phyloP scores from a whole-genome alignment of 495 filamentous ascomycete genomes.

The Xylaria nigripes region DNA sequence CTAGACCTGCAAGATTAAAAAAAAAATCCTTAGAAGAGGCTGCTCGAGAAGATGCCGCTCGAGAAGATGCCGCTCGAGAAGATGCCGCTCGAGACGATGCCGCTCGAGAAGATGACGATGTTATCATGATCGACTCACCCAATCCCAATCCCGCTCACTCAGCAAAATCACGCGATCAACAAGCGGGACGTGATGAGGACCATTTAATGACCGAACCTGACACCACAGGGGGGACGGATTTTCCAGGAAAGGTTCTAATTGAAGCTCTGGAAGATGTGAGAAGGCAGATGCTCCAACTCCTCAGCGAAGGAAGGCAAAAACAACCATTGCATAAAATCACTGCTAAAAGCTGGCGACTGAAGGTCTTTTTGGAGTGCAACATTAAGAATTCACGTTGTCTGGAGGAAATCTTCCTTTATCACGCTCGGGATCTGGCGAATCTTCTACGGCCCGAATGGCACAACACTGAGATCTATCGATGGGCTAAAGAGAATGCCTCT shows the following conservation, averaged over 20 bases:
- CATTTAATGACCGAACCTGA: not conserved
- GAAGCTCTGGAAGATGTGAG: conserved; percentile 17
- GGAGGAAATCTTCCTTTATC: conserved; percentile 27
- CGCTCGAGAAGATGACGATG: conserved; percentile 3
- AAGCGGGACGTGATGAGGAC: not conserved
- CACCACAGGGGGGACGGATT: not conserved
- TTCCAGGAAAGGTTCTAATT: conserved; percentile 7
- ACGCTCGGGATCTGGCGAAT: conserved; percentile 22
- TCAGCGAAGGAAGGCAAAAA: conserved; percentile 16
- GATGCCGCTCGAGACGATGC: conserved; percentile 13
- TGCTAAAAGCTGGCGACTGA: conserved; percentile 15
- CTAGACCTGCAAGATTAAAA: not conserved
- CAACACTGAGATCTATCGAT: conserved; percentile 20
- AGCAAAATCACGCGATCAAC: not conserved
- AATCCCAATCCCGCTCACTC: conserved; percentile 5
- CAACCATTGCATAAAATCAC: conserved; percentile 17
- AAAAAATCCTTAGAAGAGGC: conserved; percentile 13
- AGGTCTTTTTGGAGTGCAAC: conserved; percentile 28
- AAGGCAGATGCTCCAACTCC: conserved; percentile 6
- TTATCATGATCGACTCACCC: conserved; percentile 5
- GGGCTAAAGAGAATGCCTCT: conserved; percentile 16
- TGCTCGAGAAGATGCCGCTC: conserved; percentile 2
- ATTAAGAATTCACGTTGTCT: conserved; percentile 19
- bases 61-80: conserved; percentile 11
- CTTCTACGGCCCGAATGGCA: conserved; percentile 26